Evolutionary conservation across 1,284 basidiomycete species (phyloP).

Genomic region (Xanthoconium separans): DNA sequence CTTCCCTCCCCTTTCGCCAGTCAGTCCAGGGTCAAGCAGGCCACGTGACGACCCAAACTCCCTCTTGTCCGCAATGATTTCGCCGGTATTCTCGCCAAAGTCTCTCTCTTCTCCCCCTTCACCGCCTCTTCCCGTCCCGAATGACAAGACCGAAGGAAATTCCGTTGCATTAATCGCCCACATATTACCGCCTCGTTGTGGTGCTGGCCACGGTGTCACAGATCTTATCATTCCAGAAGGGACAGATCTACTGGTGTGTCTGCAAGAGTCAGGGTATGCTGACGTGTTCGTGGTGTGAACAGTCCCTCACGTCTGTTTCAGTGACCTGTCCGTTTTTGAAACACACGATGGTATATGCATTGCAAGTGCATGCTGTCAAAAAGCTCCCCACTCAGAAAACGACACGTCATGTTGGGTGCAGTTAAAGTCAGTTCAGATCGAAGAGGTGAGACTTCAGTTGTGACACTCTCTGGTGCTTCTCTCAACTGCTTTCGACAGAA

Average conservation of each 20-base stretch:
- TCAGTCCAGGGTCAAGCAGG: constrained; percentile 24
- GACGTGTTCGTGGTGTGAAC: not conserved
- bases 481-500: constrained; percentile 14
- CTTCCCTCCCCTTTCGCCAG: constrained; percentile 16
- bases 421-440: constrained; percentile 21
- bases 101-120: constrained; percentile 47
- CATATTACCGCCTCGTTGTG: constrained; percentile 47
- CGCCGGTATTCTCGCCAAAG: constrained; percentile 41
- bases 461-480: not conserved
- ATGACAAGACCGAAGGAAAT: constrained; percentile 18
- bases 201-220: constrained; percentile 40
- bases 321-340: constrained; percentile 44
- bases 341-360: constrained; percentile 44
- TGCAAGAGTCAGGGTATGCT: constrained; percentile 43
- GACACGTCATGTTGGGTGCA: constrained; percentile 17
- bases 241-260: constrained; percentile 42
- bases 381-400: not conserved
- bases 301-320: constrained; percentile 22
- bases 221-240: constrained; percentile 45
- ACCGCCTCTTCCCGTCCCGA: constrained; percentile 24
- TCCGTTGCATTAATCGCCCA: constrained; percentile 46
- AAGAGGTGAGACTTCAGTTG: constrained; percentile 16
- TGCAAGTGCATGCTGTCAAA: constrained; percentile 29
- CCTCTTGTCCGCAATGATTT: constrained; percentile 44
- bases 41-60: constrained; percentile 39